phyloP scores from a whole-genome alignment of 208 protist species.

The Acanthamoeba triangularis region DNA sequence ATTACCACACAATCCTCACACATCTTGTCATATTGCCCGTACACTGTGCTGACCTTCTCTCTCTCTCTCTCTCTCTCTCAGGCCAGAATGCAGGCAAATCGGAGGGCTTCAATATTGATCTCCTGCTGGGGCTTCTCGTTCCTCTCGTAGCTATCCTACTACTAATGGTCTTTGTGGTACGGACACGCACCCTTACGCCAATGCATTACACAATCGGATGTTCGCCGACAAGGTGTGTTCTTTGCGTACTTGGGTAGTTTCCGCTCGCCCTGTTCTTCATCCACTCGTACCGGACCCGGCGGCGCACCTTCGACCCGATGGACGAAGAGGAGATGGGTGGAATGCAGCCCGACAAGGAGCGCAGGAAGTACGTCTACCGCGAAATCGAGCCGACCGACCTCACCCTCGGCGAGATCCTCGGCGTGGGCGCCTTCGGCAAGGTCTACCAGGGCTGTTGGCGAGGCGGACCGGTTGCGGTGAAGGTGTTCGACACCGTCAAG shows the following conservation, averaged over 20 bases:
- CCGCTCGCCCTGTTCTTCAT: background rate
- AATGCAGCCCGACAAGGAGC: background rate
- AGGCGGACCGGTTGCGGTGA: slow-evolving; percentile 34
- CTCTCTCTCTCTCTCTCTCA: no score
- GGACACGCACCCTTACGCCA: background rate
- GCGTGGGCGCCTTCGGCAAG: slow-evolving; percentile 33
- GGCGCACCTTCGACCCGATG: slow-evolving; percentile 31
- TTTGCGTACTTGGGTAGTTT: background rate
- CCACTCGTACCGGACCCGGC: background rate
- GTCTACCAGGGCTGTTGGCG: slow-evolving; percentile 35
- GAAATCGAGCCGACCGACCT: slow-evolving; percentile 33
- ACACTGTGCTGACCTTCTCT: background rate
- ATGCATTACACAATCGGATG: no score
- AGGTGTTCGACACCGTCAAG: slow-evolving; percentile 33
- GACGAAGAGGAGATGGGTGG: slow-evolving; percentile 2
- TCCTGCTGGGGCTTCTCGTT: slow-evolving; percentile 17
- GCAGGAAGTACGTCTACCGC: slow-evolving; percentile 9
- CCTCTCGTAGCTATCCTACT: background rate
- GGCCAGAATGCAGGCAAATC: background rate
- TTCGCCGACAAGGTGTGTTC: background rate
- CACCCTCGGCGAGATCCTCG: slow-evolving; percentile 26
- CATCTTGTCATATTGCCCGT: no score
- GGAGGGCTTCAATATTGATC: background rate
- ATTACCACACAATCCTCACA: background rate
- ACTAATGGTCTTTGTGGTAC: background rate